Evolutionary conservation across 148 eudicot genomes (phyloP).

Genomic region (Rhododendron simsii): DNA sequence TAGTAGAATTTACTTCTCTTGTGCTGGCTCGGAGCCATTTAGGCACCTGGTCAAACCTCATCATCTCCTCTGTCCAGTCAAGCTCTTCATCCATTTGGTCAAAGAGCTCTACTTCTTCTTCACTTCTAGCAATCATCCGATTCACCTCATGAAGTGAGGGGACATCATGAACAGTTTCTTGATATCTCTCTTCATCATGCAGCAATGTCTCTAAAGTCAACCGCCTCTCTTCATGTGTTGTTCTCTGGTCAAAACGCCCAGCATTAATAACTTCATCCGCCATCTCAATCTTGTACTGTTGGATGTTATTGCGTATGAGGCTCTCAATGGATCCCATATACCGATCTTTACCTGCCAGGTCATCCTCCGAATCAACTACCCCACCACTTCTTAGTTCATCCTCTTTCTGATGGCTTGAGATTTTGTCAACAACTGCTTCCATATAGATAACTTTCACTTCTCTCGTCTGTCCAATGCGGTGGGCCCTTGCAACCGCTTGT

Average conservation of each 20-base stretch:
- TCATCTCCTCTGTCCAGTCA: constrained; percentile 91
- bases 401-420: constrained; percentile 86
- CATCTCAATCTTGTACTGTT: constrained; percentile 98
- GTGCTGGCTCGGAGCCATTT: constrained; percentile 87
- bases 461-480: constrained; percentile 95
- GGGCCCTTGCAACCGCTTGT: constrained; percentile 99
- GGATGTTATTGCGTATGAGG: constrained; percentile 88
- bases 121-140: constrained; percentile 95
- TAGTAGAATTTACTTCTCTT: constrained; percentile 65
- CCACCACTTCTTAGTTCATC: constrained; percentile 84
- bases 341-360: constrained; percentile 94
- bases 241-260: constrained; percentile 97
- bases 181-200: constrained; percentile 98
- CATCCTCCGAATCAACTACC: constrained; percentile 83
- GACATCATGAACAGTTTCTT: constrained; percentile 91
- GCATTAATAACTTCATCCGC: constrained; percentile 99
- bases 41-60: constrained; percentile 85
- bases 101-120: constrained; percentile 91
- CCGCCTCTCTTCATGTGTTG: constrained; percentile 97
- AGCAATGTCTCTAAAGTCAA: constrained; percentile 86
- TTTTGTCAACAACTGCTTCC: constrained; percentile 98
- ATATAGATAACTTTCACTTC: constrained; percentile 94
- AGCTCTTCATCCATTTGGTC: constrained; percentile 99
- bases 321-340: constrained; percentile 96
- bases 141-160: constrained; percentile 96